These are phyloP conservation scores for Phytophthora kernoviae DNA, from an alignment of 352 stramenopile species.

Conservation along the genomic window DNA sequence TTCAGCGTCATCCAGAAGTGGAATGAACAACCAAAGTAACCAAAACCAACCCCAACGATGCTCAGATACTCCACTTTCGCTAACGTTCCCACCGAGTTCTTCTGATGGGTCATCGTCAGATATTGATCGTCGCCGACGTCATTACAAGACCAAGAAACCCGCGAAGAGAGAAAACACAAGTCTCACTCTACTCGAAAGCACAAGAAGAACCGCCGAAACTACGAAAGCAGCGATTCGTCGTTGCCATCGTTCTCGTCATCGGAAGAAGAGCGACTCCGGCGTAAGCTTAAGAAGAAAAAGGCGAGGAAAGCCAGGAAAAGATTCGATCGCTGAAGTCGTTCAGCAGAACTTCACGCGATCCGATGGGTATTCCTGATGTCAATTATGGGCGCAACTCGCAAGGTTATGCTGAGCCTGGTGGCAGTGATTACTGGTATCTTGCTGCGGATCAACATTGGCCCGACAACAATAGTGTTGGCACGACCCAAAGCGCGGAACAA, in stretches of 20 bases:
- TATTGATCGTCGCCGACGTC: constrained; percentile 21
- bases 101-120: constrained; percentile 15
- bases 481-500: background rate
- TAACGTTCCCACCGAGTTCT: constrained; percentile 17
- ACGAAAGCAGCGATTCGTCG: constrained; percentile 28
- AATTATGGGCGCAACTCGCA: constrained; percentile 4
- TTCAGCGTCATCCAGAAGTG: constrained; percentile 24
- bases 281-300: constrained; percentile 28
- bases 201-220: constrained; percentile 16
- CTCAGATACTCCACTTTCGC: constrained; percentile 10
- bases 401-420: constrained; percentile 15
- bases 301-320: constrained; percentile 13
- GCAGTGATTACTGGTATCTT: constrained; percentile 16
- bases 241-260: constrained; percentile 23
- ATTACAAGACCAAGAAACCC: constrained; percentile 14
- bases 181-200: constrained; percentile 13
- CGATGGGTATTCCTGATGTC: constrained; percentile 15
- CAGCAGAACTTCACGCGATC: constrained; percentile 14
- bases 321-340: constrained; percentile 8
- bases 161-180: constrained; percentile 19
- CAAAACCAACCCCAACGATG: constrained; percentile 1
- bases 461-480: background rate
- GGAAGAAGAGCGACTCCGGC: constrained; percentile 22
- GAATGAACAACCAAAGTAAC: constrained; percentile 4
- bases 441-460: constrained; percentile 9